Conservation (phyloP, 352 stramenopile species). For the Phytophthora sojae region DNA sequence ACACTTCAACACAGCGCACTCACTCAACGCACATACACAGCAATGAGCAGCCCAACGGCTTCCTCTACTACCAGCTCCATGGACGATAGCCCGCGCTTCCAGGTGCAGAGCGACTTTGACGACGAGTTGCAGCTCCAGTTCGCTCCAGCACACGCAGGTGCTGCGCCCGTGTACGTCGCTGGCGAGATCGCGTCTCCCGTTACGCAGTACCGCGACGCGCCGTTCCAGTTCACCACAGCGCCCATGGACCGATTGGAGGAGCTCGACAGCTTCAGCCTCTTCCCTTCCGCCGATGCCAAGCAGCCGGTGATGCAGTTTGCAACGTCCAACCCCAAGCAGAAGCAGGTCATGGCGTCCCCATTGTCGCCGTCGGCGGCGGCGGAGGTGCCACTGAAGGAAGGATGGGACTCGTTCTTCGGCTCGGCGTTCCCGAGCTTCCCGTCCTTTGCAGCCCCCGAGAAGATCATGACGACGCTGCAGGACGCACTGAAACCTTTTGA, state of each 20-base stretch:
- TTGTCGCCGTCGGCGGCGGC: conserved; percentile 59
- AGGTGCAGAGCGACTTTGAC: conserved; percentile 30
- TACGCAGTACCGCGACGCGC: conserved; percentile 54
- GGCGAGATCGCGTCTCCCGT: conserved; percentile 24
- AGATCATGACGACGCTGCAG: conserved; percentile 65
- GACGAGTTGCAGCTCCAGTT: conserved; percentile 46
- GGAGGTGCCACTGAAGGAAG: conserved; percentile 63
- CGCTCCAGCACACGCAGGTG: conserved; percentile 2
- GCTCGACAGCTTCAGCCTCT: conserved; percentile 31
- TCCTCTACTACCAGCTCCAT: conserved; percentile 29
- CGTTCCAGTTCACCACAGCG: conserved; percentile 52
- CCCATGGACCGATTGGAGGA: conserved; percentile 25
- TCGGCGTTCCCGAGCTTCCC: conserved; percentile 64
- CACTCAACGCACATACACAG: not conserved
- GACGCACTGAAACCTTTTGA: conserved; percentile 50
- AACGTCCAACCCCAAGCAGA: conserved; percentile 8
- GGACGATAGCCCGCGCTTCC: conserved; percentile 26
- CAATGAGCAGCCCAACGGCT: conserved; percentile 33
- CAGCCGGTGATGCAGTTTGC: conserved; percentile 10
- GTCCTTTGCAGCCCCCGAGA: conserved; percentile 42
- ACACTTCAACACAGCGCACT: conserved; percentile 17
- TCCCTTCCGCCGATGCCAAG: conserved; percentile 1
- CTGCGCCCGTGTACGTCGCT: conserved; percentile 15
- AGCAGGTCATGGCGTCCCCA: conserved; percentile 41
- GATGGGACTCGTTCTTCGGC: conserved; percentile 49